A percentile compares a stretch with the other conserved stretches of the same genome.
These are phyloP conservation scores for Paecilomyces niveus DNA, from an alignment of 2,329 filamentous ascomycete species.

Conservation along the genomic window DNA sequence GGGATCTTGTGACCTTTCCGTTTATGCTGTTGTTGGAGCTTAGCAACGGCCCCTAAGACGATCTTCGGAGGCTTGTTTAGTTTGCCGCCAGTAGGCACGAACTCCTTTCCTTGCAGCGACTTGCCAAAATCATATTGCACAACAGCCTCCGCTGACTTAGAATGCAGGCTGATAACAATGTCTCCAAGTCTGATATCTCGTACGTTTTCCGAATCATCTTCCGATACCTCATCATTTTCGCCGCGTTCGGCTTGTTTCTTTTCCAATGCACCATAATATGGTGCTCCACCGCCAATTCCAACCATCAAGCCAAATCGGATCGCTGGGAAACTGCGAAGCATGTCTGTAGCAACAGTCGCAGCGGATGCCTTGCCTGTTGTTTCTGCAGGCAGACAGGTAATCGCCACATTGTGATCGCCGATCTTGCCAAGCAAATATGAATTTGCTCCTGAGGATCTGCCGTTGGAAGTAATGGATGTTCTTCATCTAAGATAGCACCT, in stretches of 20 bases:
- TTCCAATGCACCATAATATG: background rate
- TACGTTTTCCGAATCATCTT: too few relatives aligned
- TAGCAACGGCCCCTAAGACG: background rate
- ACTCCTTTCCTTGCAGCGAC: background rate
- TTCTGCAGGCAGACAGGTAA: slow-evolving; percentile 3
- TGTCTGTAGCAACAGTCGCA: slow-evolving; percentile 6
- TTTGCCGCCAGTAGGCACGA: background rate
- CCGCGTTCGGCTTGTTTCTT: too few relatives aligned
- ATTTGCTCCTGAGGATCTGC: background rate
- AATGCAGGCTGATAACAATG: slow-evolving; percentile 2
- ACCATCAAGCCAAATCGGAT: slow-evolving; percentile 6
- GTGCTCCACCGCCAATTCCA: slow-evolving; percentile 7
- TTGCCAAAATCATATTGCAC: slow-evolving; percentile 3
- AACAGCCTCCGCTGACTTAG: background rate
- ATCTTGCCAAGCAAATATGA: background rate
- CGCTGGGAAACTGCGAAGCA: slow-evolving; percentile 6
- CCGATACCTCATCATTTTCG: background rate
- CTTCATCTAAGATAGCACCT: background rate
- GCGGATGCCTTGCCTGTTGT: slow-evolving; percentile 5
- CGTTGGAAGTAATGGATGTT: background rate
- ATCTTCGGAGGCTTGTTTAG: background rate
- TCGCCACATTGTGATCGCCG: slow-evolving; percentile 6
- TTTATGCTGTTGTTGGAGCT: background rate
- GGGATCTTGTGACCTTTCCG: background rate
- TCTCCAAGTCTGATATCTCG: slow-evolving; percentile 5